Conservation (phyloP, 768 basidiomycete genomes). For the Hebeloma cylindrosporum region DNA sequence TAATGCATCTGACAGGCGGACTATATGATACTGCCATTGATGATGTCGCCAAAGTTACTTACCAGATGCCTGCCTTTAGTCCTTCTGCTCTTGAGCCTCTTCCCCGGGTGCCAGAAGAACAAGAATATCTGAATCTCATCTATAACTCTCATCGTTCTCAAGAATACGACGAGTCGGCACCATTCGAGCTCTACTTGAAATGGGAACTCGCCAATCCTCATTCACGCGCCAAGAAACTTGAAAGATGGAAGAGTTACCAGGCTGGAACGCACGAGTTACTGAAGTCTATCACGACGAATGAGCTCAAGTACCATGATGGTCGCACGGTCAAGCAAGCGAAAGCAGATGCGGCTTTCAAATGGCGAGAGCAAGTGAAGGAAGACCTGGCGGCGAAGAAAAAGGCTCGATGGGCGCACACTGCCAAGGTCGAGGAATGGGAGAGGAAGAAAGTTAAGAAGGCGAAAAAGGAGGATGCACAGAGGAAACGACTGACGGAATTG, state of each 20-base stretch:
- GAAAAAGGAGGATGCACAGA: constrained; percentile 51
- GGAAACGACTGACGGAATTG: constrained; percentile 56
- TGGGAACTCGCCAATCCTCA: constrained; percentile 82
- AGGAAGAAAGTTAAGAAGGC: constrained; percentile 57
- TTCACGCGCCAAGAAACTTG: constrained; percentile 78
- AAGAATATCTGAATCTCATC: constrained; percentile 56
- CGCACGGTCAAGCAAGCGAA: constrained; percentile 62
- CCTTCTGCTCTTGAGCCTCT: constrained; percentile 35
- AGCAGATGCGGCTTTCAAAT: constrained; percentile 76
- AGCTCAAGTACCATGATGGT: constrained; percentile 56
- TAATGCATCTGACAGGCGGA: constrained; percentile 38
- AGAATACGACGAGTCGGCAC: constrained; percentile 49
- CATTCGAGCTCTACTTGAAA: constrained; percentile 64
- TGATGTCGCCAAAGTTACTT: constrained; percentile 67
- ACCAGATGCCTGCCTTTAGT: constrained; percentile 58
- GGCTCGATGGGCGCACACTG: constrained; percentile 52
- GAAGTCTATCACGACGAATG: constrained; percentile 52
- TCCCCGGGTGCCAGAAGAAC: constrained; percentile 47
- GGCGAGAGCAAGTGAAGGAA: constrained; percentile 57
- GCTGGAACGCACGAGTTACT: constrained; percentile 48
- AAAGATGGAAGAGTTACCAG: constrained; percentile 66
- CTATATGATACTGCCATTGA: constrained; percentile 66
- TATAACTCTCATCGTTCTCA: constrained; percentile 52
- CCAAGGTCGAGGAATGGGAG: constrained; percentile 49
- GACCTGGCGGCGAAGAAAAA: constrained; percentile 62